Evolutionary conservation across 208 protist genomes (phyloP).

Genomic region (Trypanosomatidae sp.): DNA sequence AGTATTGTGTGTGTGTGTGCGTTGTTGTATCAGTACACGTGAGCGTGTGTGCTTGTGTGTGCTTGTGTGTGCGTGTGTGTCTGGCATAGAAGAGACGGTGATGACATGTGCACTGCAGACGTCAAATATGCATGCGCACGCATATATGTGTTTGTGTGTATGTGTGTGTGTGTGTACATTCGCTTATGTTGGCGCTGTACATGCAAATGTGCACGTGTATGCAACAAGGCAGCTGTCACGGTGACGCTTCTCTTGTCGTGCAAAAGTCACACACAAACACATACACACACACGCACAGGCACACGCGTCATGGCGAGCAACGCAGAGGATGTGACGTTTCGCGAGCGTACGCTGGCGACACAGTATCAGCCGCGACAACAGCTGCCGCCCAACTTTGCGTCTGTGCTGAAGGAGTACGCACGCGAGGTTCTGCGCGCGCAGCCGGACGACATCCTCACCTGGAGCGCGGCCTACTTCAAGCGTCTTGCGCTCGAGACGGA

Average conservation of each 20-base stretch:
- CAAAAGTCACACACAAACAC: neutral
- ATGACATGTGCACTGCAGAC: too few species aligned
- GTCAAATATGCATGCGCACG: too few species aligned
- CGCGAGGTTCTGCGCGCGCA: slow-evolving; percentile 88
- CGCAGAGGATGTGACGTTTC: slow-evolving; percentile 41
- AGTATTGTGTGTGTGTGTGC: neutral
- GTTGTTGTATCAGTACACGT: too few species aligned
- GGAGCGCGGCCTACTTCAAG: slow-evolving; percentile 89
- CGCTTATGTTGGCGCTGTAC: too few species aligned
- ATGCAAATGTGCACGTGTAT: too few species aligned
- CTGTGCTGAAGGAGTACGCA: slow-evolving; percentile 87
- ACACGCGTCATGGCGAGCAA: neutral
- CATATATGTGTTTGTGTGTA: too few species aligned
- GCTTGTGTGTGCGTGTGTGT: too few species aligned
- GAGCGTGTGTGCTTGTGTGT: too few species aligned
- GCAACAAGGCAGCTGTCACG: too few species aligned
- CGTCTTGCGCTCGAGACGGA: slow-evolving; percentile 64
- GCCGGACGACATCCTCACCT: slow-evolving; percentile 84
- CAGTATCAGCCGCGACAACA: slow-evolving; percentile 81
- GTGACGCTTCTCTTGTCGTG: neutral
- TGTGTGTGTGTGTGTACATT: too few species aligned
- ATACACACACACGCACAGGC: neutral
- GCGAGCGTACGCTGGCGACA: slow-evolving; percentile 72
- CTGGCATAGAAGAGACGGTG: too few species aligned
- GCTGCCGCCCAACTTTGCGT: slow-evolving; percentile 75